Conservation (phyloP, 805 yeast genomes). For the Barnettozyma vustinii region DNA sequence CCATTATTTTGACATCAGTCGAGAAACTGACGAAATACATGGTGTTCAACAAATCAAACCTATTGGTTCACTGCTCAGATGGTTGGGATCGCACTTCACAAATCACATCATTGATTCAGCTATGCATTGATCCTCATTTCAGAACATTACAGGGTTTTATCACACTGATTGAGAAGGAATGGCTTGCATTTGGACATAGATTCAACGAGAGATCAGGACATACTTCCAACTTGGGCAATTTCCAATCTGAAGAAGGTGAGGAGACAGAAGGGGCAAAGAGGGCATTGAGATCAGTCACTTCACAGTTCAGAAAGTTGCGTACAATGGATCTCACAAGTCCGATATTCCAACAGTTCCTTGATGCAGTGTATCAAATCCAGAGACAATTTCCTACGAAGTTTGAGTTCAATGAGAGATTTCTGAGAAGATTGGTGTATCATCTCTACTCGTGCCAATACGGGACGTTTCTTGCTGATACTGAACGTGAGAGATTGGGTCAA, state of each 20-base stretch:
- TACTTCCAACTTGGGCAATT: constrained; percentile 31
- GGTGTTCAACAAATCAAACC: constrained; percentile 74
- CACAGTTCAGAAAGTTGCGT: constrained; percentile 43
- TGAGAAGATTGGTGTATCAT: constrained; percentile 82
- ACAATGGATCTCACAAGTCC: constrained; percentile 73
- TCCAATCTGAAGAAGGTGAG: constrained; percentile 43
- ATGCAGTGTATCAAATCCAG: constrained; percentile 76
- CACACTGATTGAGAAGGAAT: constrained; percentile 83
- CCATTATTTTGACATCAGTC: constrained; percentile 65
- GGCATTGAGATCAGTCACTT: constrained; percentile 44
- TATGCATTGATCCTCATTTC: constrained; percentile 86
- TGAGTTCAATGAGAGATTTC: constrained; percentile 84
- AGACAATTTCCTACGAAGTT: constrained; percentile 67
- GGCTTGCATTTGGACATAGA: constrained; percentile 92
- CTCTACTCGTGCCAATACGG: constrained; percentile 94
- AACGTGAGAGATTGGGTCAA: constrained; percentile 48
- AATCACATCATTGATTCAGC: constrained; percentile 72
- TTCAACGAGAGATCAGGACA: constrained; percentile 82
- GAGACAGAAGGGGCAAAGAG: constrained; percentile 40
- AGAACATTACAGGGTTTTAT: constrained; percentile 87
- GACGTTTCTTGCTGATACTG: constrained; percentile 74
- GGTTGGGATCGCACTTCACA: constrained; percentile 99
- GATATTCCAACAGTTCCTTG: constrained; percentile 89
- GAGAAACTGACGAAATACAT: constrained; percentile 78
- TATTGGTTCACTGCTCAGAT: constrained; percentile 90